phyloP scores from a whole-genome alignment of 345 rosid genomes.

The Dipteronia dyeriana region DNA sequence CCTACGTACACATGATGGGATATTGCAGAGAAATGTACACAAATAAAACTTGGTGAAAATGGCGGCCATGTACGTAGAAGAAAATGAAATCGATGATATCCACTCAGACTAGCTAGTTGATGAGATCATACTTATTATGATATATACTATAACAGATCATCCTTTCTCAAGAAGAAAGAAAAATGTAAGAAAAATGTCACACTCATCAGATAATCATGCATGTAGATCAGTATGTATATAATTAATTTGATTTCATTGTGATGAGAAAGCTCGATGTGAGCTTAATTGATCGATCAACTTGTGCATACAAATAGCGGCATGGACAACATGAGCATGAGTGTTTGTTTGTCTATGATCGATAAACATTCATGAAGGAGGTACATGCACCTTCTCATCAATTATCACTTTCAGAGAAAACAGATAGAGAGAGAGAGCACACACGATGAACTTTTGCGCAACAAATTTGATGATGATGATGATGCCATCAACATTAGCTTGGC shows the following conservation, averaged over 20 bases:
- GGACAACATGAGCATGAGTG: neutral
- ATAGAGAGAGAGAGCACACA: neutral
- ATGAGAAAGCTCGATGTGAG: constrained; percentile 7
- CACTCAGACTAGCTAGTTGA: neutral
- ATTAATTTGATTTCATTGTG: neutral
- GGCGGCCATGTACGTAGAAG: constrained; percentile 12
- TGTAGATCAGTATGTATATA: too few species aligned
- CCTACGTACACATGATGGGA: too few species aligned
- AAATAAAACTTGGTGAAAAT: neutral
- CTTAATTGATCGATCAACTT: constrained; percentile 19
- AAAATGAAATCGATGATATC: neutral
- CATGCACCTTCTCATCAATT: neutral
- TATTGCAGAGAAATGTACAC: neutral
- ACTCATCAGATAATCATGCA: too few species aligned
- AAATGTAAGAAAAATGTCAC: neutral
- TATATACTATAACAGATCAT: neutral
- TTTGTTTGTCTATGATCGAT: neutral
- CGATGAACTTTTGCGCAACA: neutral
- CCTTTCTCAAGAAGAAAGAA: neutral
- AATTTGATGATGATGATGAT: neutral
- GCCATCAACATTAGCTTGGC: neutral
- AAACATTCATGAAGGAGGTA: neutral
- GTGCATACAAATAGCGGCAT: neutral
- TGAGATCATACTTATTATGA: neutral
- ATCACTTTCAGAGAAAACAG: neutral